Evolutionary conservation across 176 grass and related monocot genomes (phyloP).

Genomic region (Triticum urartu): DNA sequence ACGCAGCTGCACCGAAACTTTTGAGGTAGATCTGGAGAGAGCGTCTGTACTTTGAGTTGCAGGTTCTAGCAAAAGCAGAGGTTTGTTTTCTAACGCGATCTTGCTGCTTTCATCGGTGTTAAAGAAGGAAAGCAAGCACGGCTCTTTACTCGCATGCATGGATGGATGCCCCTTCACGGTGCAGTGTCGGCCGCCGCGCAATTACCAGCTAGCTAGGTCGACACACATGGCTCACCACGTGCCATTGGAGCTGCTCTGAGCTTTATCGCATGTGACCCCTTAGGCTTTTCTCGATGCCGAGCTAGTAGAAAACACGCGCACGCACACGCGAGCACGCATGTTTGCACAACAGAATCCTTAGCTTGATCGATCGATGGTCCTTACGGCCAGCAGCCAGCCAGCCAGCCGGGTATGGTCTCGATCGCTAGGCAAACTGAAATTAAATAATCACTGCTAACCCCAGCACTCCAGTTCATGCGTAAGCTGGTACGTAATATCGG

Average conservation of each 20-base stretch:
- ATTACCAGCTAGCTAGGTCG: neutral
- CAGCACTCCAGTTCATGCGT: neutral
- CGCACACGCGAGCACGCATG: neutral
- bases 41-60: neutral
- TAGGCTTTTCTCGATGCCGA: neutral
- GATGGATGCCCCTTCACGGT: neutral
- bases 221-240: too few relatives aligned
- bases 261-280: neutral
- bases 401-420: neutral
- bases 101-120: neutral
- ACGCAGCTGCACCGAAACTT: neutral
- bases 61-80: neutral
- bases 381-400: neutral
- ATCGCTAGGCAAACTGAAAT: neutral
- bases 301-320: neutral
- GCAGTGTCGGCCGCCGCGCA: neutral
- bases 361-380: neutral
- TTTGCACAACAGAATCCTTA: neutral
- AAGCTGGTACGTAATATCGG: neutral
- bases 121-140: neutral
- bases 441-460: neutral
- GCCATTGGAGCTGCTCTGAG: too few relatives aligned
- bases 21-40: neutral
- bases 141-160: neutral
- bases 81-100: neutral